These are phyloP conservation scores for Evansstolkia leycettana DNA, from an alignment of 495 filamentous ascomycete genomes.

Conservation along the genomic window DNA sequence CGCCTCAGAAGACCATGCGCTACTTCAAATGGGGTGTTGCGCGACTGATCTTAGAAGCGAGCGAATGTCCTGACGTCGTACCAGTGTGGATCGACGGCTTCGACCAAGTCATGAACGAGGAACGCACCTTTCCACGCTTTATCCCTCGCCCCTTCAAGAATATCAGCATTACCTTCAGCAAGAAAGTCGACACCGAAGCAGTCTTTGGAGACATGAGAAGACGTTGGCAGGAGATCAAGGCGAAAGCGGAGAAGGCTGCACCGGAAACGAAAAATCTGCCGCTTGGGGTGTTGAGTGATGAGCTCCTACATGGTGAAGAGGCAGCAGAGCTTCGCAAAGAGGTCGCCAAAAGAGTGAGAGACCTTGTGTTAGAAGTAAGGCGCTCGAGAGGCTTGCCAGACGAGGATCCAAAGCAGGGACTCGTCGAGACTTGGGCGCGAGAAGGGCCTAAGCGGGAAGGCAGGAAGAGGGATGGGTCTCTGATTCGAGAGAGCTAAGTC, in stretches of 20 bases:
- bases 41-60: slow-evolving; percentile 75
- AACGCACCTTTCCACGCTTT: slow-evolving; percentile 65
- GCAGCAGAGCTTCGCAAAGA: slow-evolving; percentile 72
- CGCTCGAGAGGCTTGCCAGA: slow-evolving; percentile 58
- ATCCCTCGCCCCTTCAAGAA: slow-evolving; percentile 61
- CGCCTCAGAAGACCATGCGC: slow-evolving; percentile 63
- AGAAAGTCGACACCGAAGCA: slow-evolving; percentile 35
- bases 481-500: slow-evolving; percentile 45
- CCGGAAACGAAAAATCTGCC: slow-evolving; percentile 23
- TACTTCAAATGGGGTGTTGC: slow-evolving; percentile 98
- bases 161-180: slow-evolving; percentile 59
- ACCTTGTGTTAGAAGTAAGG: slow-evolving; percentile 68
- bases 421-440: slow-evolving; percentile 50
- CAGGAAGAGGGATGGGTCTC: slow-evolving; percentile 50
- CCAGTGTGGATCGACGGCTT: slow-evolving; percentile 90
- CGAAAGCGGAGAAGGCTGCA: slow-evolving; percentile 23
- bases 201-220: slow-evolving; percentile 52
- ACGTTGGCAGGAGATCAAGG: slow-evolving; percentile 54
- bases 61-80: slow-evolving; percentile 71
- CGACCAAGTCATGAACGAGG: slow-evolving; percentile 74
- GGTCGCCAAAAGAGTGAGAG: slow-evolving; percentile 62
- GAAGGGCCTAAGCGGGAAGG: slow-evolving; percentile 46
- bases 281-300: slow-evolving; percentile 53
- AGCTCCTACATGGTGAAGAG: slow-evolving; percentile 57
- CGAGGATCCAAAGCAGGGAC: slow-evolving; percentile 58